Conservation (phyloP, 768 basidiomycete species). For the Hygrophoropsis aurantiaca region DNA sequence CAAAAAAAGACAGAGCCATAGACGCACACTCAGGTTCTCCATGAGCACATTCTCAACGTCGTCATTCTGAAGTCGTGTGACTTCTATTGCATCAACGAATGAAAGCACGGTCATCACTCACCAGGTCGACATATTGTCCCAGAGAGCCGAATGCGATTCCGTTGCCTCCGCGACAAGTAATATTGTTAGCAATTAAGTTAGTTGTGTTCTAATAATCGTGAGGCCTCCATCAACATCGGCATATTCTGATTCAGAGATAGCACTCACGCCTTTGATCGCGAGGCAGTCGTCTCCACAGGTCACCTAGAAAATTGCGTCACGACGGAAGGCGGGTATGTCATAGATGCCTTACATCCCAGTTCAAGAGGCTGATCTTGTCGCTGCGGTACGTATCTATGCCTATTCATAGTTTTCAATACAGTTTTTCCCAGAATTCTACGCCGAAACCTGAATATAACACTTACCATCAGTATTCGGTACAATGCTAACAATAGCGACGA, state of each 20-base stretch:
- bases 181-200: slow-evolving; percentile 46
- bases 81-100: neutral
- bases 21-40: slow-evolving; percentile 45
- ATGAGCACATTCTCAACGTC: slow-evolving; percentile 51
- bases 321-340: neutral
- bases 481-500: slow-evolving; percentile 30
- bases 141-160: slow-evolving; percentile 62
- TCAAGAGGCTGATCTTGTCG: slow-evolving; percentile 44
- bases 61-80: slow-evolving; percentile 40
- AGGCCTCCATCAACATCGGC: neutral
- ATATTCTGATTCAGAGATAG: neutral
- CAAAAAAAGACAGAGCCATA: neutral
- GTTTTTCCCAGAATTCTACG: neutral
- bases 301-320: slow-evolving; percentile 22
- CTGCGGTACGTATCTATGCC: slow-evolving; percentile 59
- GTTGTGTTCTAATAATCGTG: slow-evolving; percentile 46
- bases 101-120: slow-evolving; percentile 18
- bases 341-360: slow-evolving; percentile 45
- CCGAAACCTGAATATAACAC: neutral
- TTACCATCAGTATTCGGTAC: slow-evolving; percentile 63
- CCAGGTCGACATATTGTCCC: slow-evolving; percentile 55
- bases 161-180: slow-evolving; percentile 58
- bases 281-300: slow-evolving; percentile 66
- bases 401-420: slow-evolving; percentile 13
- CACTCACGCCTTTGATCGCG: slow-evolving; percentile 60